These are phyloP conservation scores for Westerdykella ornata DNA, from an alignment of 2,329 filamentous ascomycete species.

Conservation along the genomic window DNA sequence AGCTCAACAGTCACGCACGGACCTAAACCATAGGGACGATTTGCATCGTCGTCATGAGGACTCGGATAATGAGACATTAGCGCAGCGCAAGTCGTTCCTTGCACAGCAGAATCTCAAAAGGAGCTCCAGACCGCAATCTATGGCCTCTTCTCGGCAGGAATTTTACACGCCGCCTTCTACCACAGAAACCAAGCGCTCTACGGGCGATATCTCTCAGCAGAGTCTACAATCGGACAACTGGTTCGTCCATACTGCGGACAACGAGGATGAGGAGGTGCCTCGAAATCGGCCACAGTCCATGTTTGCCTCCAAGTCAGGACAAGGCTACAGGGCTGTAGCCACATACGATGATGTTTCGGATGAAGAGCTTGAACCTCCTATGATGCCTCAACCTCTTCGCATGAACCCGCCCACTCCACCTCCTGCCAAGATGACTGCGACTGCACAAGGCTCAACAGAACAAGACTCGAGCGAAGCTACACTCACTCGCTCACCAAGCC, in stretches of 20 bases:
- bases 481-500: conserved; percentile 24
- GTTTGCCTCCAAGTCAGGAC: conserved; percentile 19
- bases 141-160: conserved; percentile 25
- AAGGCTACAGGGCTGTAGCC: conserved; percentile 26
- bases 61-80: conserved; percentile 25
- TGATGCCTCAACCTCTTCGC: conserved; percentile 39
- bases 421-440: conserved; percentile 13
- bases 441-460: conserved; percentile 10
- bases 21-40: conserved; percentile 31
- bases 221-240: conserved; percentile 43
- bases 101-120: conserved; percentile 31
- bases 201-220: conserved; percentile 27
- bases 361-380: conserved; percentile 19
- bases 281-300: conserved; percentile 11
- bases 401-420: conserved; percentile 45
- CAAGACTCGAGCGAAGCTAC: conserved; percentile 21
- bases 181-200: conserved; percentile 9
- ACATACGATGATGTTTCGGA: conserved; percentile 26
- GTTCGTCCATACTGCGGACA: conserved; percentile 35
- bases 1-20: conserved; percentile 33
- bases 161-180: conserved; percentile 25
- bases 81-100: conserved; percentile 30
- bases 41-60: conserved; percentile 21
- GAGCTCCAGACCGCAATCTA: conserved; percentile 22
- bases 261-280: conserved; percentile 8